Evolutionary conservation across 208 protist species (phyloP), one percentile per base, ranked within the genome.

Genomic region (Angomonas deanei): DNA sequence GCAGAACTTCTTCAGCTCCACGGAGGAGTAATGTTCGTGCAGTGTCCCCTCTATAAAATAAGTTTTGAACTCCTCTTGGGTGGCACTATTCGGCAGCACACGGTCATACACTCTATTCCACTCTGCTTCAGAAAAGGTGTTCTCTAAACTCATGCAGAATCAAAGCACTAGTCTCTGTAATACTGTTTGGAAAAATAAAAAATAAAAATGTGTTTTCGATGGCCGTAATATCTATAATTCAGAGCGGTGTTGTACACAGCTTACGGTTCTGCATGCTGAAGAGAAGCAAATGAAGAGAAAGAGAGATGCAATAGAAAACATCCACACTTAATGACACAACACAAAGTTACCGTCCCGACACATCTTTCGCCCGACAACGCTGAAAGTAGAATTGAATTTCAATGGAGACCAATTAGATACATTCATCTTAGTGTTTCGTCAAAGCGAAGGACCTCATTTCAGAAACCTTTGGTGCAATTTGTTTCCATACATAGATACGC

Each of bases 1-100:
- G 59, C 78, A 70, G 17, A 94, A 72, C 56, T 88, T 88, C 63
- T 86, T 76, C 10, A 94, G 34, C 38, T 90, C 88, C 46, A 78
- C 82, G 0, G 74, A 74, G 1, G 73, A 72, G 56, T 81, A 88
- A 28, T 71, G 49, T 17, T 86, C 70, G 30, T 87, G 68, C 39
- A 91, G 38, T 1, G 32, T 72, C 3, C 88, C 88, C 0, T 71
- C 52, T 31, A 64, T n/a, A 23, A 83, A 23, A 13, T 66, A 50
- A 21, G 28, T 55, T 56, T 84, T 68, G 66, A 94, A 94, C 27
- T 71, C 71, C n/a, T 70, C 66, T 30, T 88, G 57, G 0, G 50
- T 49, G n/a, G 88, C 33, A 2, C 61, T 66, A 54, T 90, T 92
- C 0, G 80, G 80, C 5, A 87, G 24, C n/a, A 90, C 79, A 13